Conservation (phyloP, 371 early-diverging fungal genomes). For the Synchytrium microbalum region DNA sequence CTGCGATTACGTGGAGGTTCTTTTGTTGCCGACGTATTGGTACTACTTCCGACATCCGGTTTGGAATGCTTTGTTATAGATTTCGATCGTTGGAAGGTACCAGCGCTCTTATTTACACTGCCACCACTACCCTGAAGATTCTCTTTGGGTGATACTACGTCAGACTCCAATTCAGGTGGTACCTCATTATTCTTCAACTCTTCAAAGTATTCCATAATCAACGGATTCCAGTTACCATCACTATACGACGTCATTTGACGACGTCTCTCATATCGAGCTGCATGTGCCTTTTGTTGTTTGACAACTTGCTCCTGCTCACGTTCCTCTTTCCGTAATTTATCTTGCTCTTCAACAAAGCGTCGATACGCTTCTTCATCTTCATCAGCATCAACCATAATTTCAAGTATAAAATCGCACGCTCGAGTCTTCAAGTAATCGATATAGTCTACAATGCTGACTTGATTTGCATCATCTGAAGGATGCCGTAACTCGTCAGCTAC, state of each 20-base stretch:
- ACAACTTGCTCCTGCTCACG: slow-evolving; percentile 16
- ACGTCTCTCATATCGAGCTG: slow-evolving; percentile 11
- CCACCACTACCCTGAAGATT: neutral
- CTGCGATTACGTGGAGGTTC: neutral
- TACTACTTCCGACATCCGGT: neutral
- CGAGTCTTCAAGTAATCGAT: slow-evolving; percentile 22
- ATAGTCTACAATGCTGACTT: slow-evolving; percentile 24
- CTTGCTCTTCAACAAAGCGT: slow-evolving; percentile 17
- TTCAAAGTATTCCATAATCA: slow-evolving; percentile 35
- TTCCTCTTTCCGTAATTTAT: slow-evolving; percentile 7
- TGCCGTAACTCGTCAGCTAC: slow-evolving; percentile 3
- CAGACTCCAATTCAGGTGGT: slow-evolving; percentile 3
- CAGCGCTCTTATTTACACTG: neutral
- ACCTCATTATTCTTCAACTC: slow-evolving; percentile 18
- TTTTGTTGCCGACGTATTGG: slow-evolving; percentile 1
- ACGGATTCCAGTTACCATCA: slow-evolving; percentile 36
- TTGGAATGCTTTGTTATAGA: neutral
- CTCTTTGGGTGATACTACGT: neutral
- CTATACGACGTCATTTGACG: slow-evolving; percentile 19
- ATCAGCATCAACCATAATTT: slow-evolving; percentile 28
- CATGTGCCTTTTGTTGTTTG: slow-evolving; percentile 13
- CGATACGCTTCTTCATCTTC: slow-evolving; percentile 20
- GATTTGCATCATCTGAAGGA: neutral
- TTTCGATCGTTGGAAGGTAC: neutral
- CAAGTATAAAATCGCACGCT: slow-evolving; percentile 34